A percentile compares a stretch with the other conserved stretches of the same genome.
These are phyloP conservation scores for Cladobotryum mycophilum DNA, from an alignment of 2,329 filamentous ascomycete genomes.

Conservation along the genomic window DNA sequence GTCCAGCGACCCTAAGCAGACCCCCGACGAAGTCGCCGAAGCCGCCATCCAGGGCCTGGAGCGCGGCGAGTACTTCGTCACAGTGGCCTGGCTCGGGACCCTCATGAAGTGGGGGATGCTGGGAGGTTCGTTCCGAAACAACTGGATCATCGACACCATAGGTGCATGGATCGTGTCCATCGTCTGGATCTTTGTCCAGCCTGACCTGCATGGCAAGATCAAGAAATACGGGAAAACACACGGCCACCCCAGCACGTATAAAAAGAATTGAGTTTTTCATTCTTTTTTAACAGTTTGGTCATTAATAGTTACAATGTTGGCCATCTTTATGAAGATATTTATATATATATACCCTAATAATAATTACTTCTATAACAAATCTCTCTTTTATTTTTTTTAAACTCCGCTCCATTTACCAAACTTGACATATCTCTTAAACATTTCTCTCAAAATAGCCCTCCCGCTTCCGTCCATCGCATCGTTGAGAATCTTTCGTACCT, in stretches of 20 bases:
- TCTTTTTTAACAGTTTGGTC: not conserved
- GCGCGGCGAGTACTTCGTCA: constrained; percentile 71
- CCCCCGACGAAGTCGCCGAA: constrained; percentile 69
- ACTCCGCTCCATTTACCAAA: constrained; percentile 61
- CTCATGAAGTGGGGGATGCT: constrained; percentile 60
- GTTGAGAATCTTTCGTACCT: constrained; percentile 50
- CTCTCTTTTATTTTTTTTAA: constrained; percentile 23
- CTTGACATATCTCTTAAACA: constrained; percentile 54
- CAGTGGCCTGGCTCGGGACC: constrained; percentile 65
- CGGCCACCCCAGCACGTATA: constrained; percentile 50
- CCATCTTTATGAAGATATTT: not conserved
- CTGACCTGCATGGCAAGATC: constrained; percentile 53
- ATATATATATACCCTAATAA: constrained; percentile 11
- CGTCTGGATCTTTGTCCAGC: constrained; percentile 52
- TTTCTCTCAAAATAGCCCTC: constrained; percentile 50
- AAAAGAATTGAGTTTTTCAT: constrained; percentile 7
- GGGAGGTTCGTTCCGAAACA: constrained; percentile 52
- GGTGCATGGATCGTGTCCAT: constrained; percentile 47
- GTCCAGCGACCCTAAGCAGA: constrained; percentile 72
- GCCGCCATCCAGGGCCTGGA: constrained; percentile 69
- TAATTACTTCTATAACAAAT: not conserved
- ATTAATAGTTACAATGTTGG: not conserved
- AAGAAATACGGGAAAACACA: constrained; percentile 49
- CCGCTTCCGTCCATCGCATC: constrained; percentile 55
- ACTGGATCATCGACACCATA: constrained; percentile 53